Percentiles rank a stretch among this genome's conserved stretches.
Evolutionary conservation across 2,329 filamentous ascomycete genomes (phyloP).

Genomic region (Trichoderma endophyticum): DNA sequence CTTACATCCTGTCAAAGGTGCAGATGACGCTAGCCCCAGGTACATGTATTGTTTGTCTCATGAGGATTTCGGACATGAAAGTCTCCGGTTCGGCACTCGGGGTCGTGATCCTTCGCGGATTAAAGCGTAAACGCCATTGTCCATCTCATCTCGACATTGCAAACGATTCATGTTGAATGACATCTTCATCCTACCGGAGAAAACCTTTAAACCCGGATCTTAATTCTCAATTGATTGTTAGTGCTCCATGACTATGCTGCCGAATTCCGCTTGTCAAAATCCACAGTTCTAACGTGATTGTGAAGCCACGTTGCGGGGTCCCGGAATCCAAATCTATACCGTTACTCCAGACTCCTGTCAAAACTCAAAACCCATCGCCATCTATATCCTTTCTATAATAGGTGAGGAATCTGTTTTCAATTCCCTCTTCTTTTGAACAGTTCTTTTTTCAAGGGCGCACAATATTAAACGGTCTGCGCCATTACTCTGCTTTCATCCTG

Average conservation of each 20-base stretch:
- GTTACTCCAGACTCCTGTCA: not conserved
- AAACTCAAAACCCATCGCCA: not conserved
- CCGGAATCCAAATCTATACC: not conserved
- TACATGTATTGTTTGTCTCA: not conserved
- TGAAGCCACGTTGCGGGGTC: constrained; percentile 2
- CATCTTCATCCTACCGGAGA: not conserved
- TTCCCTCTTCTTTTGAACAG: not conserved
- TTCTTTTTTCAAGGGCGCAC: not conserved
- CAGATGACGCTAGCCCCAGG: not conserved
- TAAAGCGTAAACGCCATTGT: not conserved
- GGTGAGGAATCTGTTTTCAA: not conserved
- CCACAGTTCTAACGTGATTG: not conserved
- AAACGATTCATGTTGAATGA: not conserved
- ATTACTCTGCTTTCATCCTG: not conserved
- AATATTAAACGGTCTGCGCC: not conserved
- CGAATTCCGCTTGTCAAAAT: not conserved
- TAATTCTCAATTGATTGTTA: not conserved
- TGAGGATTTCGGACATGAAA: not conserved
- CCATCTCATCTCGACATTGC: not conserved
- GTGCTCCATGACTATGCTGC: not conserved
- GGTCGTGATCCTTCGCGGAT: not conserved
- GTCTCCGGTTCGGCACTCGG: not conserved
- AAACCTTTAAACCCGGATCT: not conserved
- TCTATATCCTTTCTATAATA: not conserved
- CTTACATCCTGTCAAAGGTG: not conserved